Conservation (phyloP, 257 asterid genomes). For the Lithospermum erythrorhizon region DNA sequence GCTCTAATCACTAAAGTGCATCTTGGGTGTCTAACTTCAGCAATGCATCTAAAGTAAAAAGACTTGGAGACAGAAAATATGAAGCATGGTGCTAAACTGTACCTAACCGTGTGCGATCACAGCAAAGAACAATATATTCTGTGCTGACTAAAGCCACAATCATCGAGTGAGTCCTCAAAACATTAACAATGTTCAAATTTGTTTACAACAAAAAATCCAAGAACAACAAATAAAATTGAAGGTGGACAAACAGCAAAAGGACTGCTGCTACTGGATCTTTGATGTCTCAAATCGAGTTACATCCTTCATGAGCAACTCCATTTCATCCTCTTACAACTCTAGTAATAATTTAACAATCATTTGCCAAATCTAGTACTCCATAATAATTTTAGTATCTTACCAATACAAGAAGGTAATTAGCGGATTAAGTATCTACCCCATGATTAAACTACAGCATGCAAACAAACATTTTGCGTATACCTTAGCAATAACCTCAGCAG, state of each 20-base stretch:
- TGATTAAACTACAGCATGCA: too few species aligned
- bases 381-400: too few species aligned
- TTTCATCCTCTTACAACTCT: background rate
- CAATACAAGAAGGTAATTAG: too few species aligned
- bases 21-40: background rate
- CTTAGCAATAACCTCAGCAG: constrained; percentile 97
- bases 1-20: background rate
- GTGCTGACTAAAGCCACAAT: background rate
- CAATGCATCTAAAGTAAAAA: too few species aligned
- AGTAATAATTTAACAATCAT: background rate
- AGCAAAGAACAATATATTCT: background rate
- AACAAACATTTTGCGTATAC: constrained; percentile 15
- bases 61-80: background rate
- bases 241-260: background rate
- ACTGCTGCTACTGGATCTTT: background rate
- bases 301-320: background rate
- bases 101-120: background rate
- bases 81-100: background rate
- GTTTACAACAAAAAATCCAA: too few species aligned
- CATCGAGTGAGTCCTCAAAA: background rate
- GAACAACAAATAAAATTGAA: too few species aligned
- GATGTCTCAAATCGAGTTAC: background rate
- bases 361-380: background rate
- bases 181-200: background rate
- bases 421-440: too few species aligned